These are phyloP conservation scores for Pulicaria dysenterica DNA, from an alignment of 129 eudicot genomes.

Conservation along the genomic window DNA sequence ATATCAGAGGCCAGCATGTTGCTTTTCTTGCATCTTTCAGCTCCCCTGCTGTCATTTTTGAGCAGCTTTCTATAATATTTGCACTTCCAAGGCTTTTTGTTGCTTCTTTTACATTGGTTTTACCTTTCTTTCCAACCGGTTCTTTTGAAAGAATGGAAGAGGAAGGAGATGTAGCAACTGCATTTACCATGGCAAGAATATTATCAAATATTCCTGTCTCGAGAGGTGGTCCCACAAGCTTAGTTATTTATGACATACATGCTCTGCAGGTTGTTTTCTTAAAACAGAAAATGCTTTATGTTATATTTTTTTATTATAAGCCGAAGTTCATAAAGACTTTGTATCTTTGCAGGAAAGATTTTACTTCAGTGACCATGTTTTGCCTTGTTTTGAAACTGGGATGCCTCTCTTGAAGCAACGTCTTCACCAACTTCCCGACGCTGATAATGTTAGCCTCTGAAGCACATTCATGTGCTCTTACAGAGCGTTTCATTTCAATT, in stretches of 20 bases:
- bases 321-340: background rate
- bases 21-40: slow-evolving; percentile 92
- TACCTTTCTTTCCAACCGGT: slow-evolving; percentile 94
- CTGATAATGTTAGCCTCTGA: slow-evolving; percentile 51
- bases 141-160: slow-evolving; percentile 92
- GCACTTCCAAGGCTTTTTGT: slow-evolving; percentile 85
- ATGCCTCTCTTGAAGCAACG: slow-evolving; percentile 87
- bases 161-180: slow-evolving; percentile 97
- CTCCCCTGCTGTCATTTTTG: slow-evolving; percentile 83
- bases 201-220: slow-evolving; percentile 83
- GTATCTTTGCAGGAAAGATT: slow-evolving; percentile 73
- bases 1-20: slow-evolving; percentile 86
- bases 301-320: background rate
- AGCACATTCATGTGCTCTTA: too few relatives aligned
- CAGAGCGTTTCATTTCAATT: too few relatives aligned
- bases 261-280: slow-evolving; percentile 77
- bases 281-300: background rate
- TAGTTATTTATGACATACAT: slow-evolving; percentile 89
- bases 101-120: slow-evolving; percentile 89
- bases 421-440: slow-evolving; percentile 77
- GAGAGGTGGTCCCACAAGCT: slow-evolving; percentile 96
- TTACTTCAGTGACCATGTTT: slow-evolving; percentile 76
- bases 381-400: slow-evolving; percentile 93
- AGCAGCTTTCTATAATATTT: slow-evolving; percentile 86
- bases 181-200: slow-evolving; percentile 91